A percentile compares a stretch with the other conserved stretches of the same genome.
Conservation (phyloP, 1,139 yeast genomes). For the Scheffersomyces quercinus region DNA sequence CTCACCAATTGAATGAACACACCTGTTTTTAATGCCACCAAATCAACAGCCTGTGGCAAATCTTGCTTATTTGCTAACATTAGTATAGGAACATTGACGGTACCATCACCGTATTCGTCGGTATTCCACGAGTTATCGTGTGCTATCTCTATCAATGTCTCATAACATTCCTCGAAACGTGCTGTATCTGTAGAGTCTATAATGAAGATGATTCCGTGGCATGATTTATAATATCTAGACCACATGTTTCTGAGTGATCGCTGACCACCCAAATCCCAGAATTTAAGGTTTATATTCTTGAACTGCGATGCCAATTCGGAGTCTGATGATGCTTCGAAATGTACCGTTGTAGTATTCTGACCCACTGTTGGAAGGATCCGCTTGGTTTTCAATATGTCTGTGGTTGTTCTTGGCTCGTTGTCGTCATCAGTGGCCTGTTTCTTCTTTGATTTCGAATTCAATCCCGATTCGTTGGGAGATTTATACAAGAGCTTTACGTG, state of each 20-base stretch:
- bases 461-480: conserved; percentile 23
- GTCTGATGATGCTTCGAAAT: conserved; percentile 32
- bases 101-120: conserved; percentile 6
- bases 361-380: conserved; percentile 53
- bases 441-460: conserved; percentile 12
- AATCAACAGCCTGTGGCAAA: conserved; percentile 67
- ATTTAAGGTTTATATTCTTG: conserved; percentile 61
- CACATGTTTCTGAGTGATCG: conserved; percentile 78
- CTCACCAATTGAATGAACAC: conserved; percentile 78
- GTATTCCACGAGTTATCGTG: conserved; percentile 42
- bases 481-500: conserved; percentile 44
- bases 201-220: conserved; percentile 90
- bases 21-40: conserved; percentile 78
- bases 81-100: conserved; percentile 75
- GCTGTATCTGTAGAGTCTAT: conserved; percentile 88
- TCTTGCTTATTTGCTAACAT: conserved; percentile 98
- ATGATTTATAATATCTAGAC: conserved; percentile 80
- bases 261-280: conserved; percentile 98
- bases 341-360: conserved; percentile 45
- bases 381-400: conserved; percentile 53
- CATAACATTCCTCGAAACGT: conserved; percentile 80
- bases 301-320: conserved; percentile 33
- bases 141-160: conserved; percentile 50
- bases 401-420: conserved; percentile 16
- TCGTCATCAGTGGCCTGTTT: conserved; percentile 6